Percentiles rank a stretch among this genome's conserved stretches.
Conservation (phyloP, 2,329 filamentous ascomycete genomes). For the Decorospora gaudefroyi region DNA sequence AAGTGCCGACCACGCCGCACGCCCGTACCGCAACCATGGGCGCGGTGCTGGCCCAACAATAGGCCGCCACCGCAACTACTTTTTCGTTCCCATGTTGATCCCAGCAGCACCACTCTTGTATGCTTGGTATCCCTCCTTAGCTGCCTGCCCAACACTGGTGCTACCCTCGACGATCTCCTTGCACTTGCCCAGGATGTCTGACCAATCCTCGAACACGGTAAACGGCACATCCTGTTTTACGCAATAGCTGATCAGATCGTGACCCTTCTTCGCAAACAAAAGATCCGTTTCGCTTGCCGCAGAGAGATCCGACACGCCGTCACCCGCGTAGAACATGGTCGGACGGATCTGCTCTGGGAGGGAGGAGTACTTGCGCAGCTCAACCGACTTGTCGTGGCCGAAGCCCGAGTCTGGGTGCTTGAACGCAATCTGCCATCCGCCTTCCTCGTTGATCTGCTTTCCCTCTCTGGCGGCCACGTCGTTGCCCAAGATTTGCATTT, state of each 20-base stretch:
- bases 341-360: slow-evolving; percentile 72
- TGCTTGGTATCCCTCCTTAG: slow-evolving; percentile 56
- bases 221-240: slow-evolving; percentile 83
- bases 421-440: slow-evolving; percentile 86
- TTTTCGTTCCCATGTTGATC: slow-evolving; percentile 23
- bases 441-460: slow-evolving; percentile 78
- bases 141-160: slow-evolving; percentile 70
- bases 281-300: slow-evolving; percentile 92
- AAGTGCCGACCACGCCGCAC: neutral
- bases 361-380: slow-evolving; percentile 83
- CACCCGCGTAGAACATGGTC: slow-evolving; percentile 86
- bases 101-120: slow-evolving; percentile 55
- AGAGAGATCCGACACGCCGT: slow-evolving; percentile 45
- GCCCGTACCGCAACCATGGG: neutral
- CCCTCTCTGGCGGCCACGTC: slow-evolving; percentile 69
- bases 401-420: slow-evolving; percentile 82
- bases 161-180: slow-evolving; percentile 76
- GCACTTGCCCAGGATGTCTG: slow-evolving; percentile 73
- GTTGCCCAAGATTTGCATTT: slow-evolving; percentile 92
- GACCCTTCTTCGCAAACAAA: slow-evolving; percentile 88
- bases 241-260: slow-evolving; percentile 87
- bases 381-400: slow-evolving; percentile 95
- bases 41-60: neutral
- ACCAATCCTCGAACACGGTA: slow-evolving; percentile 84
- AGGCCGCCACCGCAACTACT: slow-evolving; percentile 17